A percentile compares a stretch with the other conserved stretches of the same genome.
Conservation (phyloP, 169 alveolate genomes). For the Perkinsus marinus region DNA sequence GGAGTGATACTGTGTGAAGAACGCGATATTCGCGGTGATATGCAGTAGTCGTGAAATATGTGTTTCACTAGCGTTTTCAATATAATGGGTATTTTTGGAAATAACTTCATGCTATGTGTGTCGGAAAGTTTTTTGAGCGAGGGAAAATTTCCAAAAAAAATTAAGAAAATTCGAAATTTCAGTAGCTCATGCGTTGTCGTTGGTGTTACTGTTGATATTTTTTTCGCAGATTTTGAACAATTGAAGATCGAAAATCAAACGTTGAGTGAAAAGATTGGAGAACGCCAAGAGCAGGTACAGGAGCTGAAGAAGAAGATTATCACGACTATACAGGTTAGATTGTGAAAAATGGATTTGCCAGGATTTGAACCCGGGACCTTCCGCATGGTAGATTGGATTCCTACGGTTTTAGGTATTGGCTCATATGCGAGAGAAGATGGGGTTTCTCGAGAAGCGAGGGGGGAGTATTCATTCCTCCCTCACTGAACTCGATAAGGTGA, state of each 20-base stretch:
- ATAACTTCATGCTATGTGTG: too few species aligned
- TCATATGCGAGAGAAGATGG: slow-evolving; percentile 75
- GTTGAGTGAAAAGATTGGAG: slow-evolving; percentile 78
- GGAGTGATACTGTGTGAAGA: too few species aligned
- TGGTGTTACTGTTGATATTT: not conserved
- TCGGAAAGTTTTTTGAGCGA: too few species aligned
- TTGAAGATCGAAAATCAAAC: slow-evolving; percentile 82
- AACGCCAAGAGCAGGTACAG: slow-evolving; percentile 74
- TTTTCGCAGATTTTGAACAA: slow-evolving; percentile 68
- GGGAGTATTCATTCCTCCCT: not conserved
- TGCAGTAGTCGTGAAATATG: too few species aligned
- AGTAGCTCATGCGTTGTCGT: too few species aligned
- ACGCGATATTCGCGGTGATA: too few species aligned
- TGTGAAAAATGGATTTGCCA: not conserved
- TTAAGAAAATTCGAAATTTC: too few species aligned
- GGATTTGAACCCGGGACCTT: too few species aligned
- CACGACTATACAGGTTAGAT: slow-evolving; percentile 57
- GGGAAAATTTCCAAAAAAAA: too few species aligned
- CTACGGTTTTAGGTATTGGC: slow-evolving; percentile 12
- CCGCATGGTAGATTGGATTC: not conserved
- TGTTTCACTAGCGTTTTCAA: too few species aligned
- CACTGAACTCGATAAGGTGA: slow-evolving; percentile 28
- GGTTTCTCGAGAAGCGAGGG: slow-evolving; percentile 37
- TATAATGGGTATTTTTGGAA: too few species aligned
- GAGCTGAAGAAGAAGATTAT: slow-evolving; percentile 69